Conservation (phyloP, 768 basidiomycete genomes). For the Suillus variegatus region DNA sequence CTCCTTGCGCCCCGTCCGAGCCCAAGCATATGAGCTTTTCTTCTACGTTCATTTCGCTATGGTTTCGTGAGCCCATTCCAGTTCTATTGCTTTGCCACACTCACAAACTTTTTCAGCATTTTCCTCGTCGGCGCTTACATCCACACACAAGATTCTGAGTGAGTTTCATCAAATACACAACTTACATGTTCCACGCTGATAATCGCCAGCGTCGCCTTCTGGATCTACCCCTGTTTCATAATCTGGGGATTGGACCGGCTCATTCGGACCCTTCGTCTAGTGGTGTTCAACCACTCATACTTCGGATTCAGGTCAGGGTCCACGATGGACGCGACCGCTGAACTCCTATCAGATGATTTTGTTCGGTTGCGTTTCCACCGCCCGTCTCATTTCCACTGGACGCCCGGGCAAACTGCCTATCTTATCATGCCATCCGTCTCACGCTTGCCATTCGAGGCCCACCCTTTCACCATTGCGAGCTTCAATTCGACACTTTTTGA, state of each 20-base stretch:
- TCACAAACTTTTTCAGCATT: slow-evolving; percentile 19
- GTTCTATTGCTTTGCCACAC: not conserved
- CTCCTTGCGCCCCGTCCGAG: slow-evolving; percentile 49
- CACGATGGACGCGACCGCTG: slow-evolving; percentile 37
- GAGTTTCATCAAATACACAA: not conserved
- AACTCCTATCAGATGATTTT: slow-evolving; percentile 43
- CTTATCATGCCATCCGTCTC: slow-evolving; percentile 50
- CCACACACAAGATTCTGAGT: slow-evolving; percentile 24
- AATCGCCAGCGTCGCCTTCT: slow-evolving; percentile 21
- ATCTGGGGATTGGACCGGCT: slow-evolving; percentile 55
- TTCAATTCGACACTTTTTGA: slow-evolving; percentile 21
- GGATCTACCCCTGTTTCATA: slow-evolving; percentile 50
- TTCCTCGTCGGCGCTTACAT: slow-evolving; percentile 33
- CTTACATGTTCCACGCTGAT: not conserved
- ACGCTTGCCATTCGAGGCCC: slow-evolving; percentile 44
- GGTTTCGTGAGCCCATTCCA: slow-evolving; percentile 30
- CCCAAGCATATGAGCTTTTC: slow-evolving; percentile 49
- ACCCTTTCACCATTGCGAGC: slow-evolving; percentile 59
- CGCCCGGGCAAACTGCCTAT: slow-evolving; percentile 52
- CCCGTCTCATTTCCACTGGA: slow-evolving; percentile 47
- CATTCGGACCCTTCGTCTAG: slow-evolving; percentile 43
- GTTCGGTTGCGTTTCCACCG: slow-evolving; percentile 44
- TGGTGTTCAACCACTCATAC: slow-evolving; percentile 42
- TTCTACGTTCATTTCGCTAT: slow-evolving; percentile 45
- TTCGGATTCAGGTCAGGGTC: slow-evolving; percentile 27